Base-by-base conservation (phyloP, 495 filamentous ascomycete species). In the Cercophora sp. region DNA sequence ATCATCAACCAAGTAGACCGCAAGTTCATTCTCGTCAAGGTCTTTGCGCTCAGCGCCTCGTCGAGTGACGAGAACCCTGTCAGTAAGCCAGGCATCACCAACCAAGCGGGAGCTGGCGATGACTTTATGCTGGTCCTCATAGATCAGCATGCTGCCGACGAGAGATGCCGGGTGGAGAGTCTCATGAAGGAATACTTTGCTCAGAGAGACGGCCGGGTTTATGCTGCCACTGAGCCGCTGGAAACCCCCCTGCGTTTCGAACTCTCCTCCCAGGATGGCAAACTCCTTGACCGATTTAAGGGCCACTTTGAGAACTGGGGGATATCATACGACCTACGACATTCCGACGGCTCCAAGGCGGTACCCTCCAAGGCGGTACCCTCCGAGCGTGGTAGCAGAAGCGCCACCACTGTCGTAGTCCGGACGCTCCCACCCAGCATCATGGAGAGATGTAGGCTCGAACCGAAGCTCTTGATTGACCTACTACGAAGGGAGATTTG, bases 111-210 rank as follows among this genome's bases (percentile, higher is more conserved):
- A 18, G 15, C 8, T 2, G 18, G 5, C 4, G 4, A 3, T 3
- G 40, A 25, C 18, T 10, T 1, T 25, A 25, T 81, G 9, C 71
- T 98, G 1, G 78, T 94, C 0, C 74, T 96, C 8, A 79, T 98
- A 37, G 93, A 98, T 64, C 93, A 98, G 59, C 93, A 98, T 64
- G 93, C 93, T 8, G 93, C 92, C 1, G 89, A 94, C 67, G 93
- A 98, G 67, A 79, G 93, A 16, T 85, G 87, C 60, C 81, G 85
- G 5, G 79, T 96, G 6, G 93, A 98, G 66, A 62, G 62, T 0
- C 74, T 98, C 29, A 69, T 80, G 64, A 48, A 52, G 5, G 40
- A 51, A 5, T 79, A 78, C 43, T 74, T 75, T 39, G 32, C 11
- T 1, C 27, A 15, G 0, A 48, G 50, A 10, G 31, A 55, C n/a